Percentiles rank a stretch among this genome's conserved stretches.
These are phyloP conservation scores for Fennellomyces sp. DNA, from an alignment of 371 early-diverging fungal genomes.

Conservation along the genomic window DNA sequence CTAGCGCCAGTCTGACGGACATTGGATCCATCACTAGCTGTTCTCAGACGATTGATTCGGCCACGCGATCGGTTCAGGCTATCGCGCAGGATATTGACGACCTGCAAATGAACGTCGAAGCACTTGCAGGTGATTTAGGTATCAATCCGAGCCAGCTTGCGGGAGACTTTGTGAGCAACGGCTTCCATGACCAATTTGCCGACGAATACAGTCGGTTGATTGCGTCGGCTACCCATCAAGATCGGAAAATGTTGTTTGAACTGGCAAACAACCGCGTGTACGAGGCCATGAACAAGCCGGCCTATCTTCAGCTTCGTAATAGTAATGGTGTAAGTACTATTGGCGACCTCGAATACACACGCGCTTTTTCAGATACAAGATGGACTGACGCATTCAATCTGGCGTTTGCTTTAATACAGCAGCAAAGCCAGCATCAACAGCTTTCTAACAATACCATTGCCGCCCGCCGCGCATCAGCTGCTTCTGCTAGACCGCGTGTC, in stretches of 20 bases:
- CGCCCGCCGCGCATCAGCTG: slow-evolving; percentile 8
- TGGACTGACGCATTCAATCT: slow-evolving; percentile 4
- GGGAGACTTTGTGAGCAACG: not conserved
- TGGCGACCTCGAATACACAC: too few species aligned
- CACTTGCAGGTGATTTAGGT: slow-evolving; percentile 30
- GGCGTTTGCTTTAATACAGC: not conserved
- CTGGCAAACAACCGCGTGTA: slow-evolving; percentile 5
- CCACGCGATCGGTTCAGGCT: slow-evolving; percentile 27
- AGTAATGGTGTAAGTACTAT: not conserved
- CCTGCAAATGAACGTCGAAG: slow-evolving; percentile 32
- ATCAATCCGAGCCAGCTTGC: slow-evolving; percentile 20
- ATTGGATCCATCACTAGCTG: not conserved
- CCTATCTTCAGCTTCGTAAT: not conserved
- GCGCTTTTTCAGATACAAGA: too few species aligned
- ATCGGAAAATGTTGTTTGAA: slow-evolving; percentile 11
- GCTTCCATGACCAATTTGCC: slow-evolving; percentile 5
- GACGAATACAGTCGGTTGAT: slow-evolving; percentile 19
- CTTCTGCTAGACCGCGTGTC: not conserved
- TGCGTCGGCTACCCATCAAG: slow-evolving; percentile 7
- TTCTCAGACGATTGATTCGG: slow-evolving; percentile 8
- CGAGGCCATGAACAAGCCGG: not conserved
- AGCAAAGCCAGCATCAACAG: too few species aligned
- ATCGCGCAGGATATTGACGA: slow-evolving; percentile 34
- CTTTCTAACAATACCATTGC: slow-evolving; percentile 4
- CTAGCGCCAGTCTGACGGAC: not conserved